Percentiles rank a stretch among this genome's conserved stretches.
Conservation (phyloP, 139 green algal genomes). For the Chlorella sorokiniana region DNA sequence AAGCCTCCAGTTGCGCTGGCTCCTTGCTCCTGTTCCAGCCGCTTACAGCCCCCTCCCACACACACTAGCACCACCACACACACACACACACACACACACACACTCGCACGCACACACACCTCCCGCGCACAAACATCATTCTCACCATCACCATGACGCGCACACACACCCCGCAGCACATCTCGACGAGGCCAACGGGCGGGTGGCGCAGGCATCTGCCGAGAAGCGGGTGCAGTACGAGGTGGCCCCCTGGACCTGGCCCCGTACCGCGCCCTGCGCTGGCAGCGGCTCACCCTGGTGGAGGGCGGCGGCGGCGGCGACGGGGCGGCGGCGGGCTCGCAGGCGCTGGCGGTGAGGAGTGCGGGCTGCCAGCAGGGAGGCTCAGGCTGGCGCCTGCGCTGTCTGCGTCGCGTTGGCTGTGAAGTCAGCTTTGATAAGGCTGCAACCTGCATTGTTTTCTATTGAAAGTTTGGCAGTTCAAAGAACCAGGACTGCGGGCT, state of each 20-base stretch:
- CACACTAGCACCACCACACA: too few relatives aligned
- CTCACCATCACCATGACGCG: not conserved
- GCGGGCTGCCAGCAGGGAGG: not conserved
- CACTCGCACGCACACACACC: too few relatives aligned
- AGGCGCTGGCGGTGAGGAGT: not conserved
- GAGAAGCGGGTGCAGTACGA: conserved; percentile 1
- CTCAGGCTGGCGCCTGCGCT: not conserved
- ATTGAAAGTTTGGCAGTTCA: too few relatives aligned
- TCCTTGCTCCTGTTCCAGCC: too few relatives aligned
- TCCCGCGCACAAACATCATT: not conserved
- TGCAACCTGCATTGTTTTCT: too few relatives aligned
- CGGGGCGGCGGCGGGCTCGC: not conserved
- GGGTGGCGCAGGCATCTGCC: not conserved
- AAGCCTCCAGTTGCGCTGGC: not conserved
- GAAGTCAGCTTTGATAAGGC: too few relatives aligned
- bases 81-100: too few relatives aligned
- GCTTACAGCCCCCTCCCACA: too few relatives aligned
- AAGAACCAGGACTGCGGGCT: too few relatives aligned
- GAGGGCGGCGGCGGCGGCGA: too few relatives aligned
- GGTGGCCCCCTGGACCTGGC: conserved; percentile 6
- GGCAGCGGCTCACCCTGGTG: conserved; percentile 8
- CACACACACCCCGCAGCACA: not conserved
- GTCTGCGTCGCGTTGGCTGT: not conserved
- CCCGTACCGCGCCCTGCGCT: conserved; percentile 11
- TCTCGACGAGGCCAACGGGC: not conserved